phyloP scores from a whole-genome alignment of 768 basidiomycete species.

The Suillus bovinus region DNA sequence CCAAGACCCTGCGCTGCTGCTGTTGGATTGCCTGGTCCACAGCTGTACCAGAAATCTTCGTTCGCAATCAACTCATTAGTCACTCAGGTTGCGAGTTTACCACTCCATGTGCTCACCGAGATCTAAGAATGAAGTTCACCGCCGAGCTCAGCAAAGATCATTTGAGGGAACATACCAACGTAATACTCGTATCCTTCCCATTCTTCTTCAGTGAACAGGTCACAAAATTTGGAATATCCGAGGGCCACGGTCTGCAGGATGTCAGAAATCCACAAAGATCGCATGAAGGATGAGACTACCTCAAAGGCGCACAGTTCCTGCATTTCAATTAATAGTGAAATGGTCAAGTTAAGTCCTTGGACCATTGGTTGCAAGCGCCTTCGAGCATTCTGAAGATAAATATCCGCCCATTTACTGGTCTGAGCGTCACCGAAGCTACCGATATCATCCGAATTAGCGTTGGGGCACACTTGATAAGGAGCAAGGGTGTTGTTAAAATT shows the following conservation, averaged over 20 bases:
- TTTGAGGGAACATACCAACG: constrained; percentile 21
- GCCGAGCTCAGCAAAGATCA: too few species aligned
- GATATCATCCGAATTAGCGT: constrained; percentile 27
- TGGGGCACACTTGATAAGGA: constrained; percentile 38
- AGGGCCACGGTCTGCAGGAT: constrained; percentile 44
- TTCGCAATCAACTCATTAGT: neutral
- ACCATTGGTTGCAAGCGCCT: constrained; percentile 34
- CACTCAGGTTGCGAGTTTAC: constrained; percentile 15
- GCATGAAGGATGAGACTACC: constrained; percentile 14
- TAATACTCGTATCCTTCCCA: constrained; percentile 52
- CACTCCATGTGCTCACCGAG: constrained; percentile 7
- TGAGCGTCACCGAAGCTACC: constrained; percentile 23
- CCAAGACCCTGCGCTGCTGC: constrained; percentile 41
- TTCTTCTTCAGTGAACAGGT: constrained; percentile 51
- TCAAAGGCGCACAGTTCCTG: constrained; percentile 42
- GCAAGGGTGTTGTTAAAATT: constrained; percentile 51
- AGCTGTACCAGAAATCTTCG: constrained; percentile 34
- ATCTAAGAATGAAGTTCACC: neutral
- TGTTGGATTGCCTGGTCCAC: constrained; percentile 44
- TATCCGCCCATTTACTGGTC: constrained; percentile 36
- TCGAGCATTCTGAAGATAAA: constrained; percentile 41
- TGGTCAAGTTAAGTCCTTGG: constrained; percentile 32
- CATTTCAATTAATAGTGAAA: constrained; percentile 34
- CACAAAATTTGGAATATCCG: constrained; percentile 50
- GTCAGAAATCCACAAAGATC: neutral